Evolutionary conservation across 108 stramenopile species (phyloP).

Genomic region (Nannochloropsis salina): DNA sequence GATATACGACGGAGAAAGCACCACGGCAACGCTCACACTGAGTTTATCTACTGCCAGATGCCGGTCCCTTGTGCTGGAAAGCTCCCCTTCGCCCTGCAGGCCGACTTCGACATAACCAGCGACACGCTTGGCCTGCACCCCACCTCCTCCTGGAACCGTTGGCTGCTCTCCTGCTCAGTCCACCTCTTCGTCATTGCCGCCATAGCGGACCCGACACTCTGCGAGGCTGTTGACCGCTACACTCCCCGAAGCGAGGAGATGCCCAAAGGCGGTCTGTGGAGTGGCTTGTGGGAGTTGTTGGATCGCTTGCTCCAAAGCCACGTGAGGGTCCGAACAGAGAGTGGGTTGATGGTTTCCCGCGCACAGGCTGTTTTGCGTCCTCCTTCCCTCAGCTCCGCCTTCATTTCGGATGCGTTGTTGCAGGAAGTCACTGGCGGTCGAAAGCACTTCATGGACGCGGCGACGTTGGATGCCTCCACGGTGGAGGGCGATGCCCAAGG

Average conservation of each 20-base stretch:
- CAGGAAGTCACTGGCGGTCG: not conserved
- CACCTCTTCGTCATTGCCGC: not conserved
- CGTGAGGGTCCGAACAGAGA: not conserved
- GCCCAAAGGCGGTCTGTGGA: not conserved
- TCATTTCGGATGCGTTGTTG: not conserved
- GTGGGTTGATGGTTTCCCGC: not conserved
- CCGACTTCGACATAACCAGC: not conserved
- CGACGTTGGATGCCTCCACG: not conserved
- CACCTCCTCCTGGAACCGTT: not conserved
- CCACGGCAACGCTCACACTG: not conserved
- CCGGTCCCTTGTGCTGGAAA: not conserved
- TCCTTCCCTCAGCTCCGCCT: not conserved
- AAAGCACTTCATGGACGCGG: not conserved
- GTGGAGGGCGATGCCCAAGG: not conserved
- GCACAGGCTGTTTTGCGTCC: not conserved
- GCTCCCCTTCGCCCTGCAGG: not conserved
- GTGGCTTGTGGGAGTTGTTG: not conserved
- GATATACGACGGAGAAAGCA: not conserved
- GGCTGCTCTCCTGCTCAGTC: not conserved
- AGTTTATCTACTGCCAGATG: not conserved
- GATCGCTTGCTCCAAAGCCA: not conserved
- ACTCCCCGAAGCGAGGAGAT: not conserved
- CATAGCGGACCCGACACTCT: not conserved
- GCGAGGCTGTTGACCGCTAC: not conserved
- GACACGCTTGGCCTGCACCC: conserved; percentile 2